Percentiles rank a stretch among this genome's conserved stretches.
phyloP scores from a whole-genome alignment of 768 basidiomycete genomes.

The Pleurotus tuoliensis region DNA sequence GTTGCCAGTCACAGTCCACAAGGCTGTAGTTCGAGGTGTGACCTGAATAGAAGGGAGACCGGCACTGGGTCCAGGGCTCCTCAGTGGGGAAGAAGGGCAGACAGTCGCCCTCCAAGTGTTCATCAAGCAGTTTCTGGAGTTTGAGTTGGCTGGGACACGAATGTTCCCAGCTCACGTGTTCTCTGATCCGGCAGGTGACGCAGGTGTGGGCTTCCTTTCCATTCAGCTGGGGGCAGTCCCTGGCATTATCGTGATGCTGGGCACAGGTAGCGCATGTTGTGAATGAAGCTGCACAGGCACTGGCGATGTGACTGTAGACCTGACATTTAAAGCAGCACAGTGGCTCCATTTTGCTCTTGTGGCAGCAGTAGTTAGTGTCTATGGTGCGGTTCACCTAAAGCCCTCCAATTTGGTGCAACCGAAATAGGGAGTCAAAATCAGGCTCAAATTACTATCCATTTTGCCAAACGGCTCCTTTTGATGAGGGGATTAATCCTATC shows the following conservation, averaged over 20 bases:
- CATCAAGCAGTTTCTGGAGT: not conserved
- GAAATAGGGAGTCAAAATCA: conserved; percentile 7
- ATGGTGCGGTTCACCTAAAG: conserved; percentile 11
- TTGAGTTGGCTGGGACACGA: not conserved
- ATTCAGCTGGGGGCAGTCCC: too few relatives aligned
- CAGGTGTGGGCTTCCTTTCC: not conserved
- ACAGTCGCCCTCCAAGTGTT: not conserved
- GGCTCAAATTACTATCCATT: conserved; percentile 5
- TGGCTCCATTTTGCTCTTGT: too few relatives aligned
- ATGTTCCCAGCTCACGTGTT: not conserved
- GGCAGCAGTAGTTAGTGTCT: too few relatives aligned
- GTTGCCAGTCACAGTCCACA: not conserved
- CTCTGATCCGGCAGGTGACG: not conserved
- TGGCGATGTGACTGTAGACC: too few relatives aligned
- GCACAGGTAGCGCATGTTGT: too few relatives aligned
- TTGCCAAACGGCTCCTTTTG: conserved; percentile 16
- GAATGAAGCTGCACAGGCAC: too few relatives aligned
- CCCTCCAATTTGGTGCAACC: conserved; percentile 8
- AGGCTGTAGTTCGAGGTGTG: not conserved
- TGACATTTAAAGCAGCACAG: too few relatives aligned
- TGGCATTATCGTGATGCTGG: too few relatives aligned
- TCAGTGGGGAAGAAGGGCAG: not conserved
- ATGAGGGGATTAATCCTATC: conserved; percentile 7
- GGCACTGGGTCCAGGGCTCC: not conserved
- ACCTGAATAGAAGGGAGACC: not conserved